Base-by-base conservation (phyloP, 805 yeast species). In the Tetrapisispora taiwanensis region DNA sequence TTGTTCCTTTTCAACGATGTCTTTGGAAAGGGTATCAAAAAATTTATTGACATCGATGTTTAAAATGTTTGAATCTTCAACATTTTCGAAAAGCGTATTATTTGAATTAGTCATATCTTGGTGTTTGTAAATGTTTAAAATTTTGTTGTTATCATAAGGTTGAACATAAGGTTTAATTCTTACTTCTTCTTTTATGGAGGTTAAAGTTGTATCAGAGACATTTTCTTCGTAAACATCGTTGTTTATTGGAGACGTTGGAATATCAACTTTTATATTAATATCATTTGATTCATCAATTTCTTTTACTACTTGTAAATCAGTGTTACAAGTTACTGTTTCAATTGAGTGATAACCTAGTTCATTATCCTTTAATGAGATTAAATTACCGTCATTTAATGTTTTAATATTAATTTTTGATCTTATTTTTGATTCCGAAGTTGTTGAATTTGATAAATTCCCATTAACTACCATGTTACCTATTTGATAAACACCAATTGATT, bases 401-500 rank as follows among this genome's bases (percentile, higher is more conserved):
- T 48, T 49, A 41, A 55, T 43, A 15, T 49, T 47, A 6, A 45
- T 18, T 14, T 20, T 44, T 24, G 43, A 24, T 8, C 32, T 48
- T 24, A 50, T 41, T 6, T 28, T 42, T 19, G 28, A 41, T 27
- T 22, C 30, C 38, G 18, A 35, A 5, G 46, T 39, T 5, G 44
- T 39, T 15, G 39, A 38, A 14, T 32, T 28, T 9, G 35, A 44
- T 19, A 24, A 36, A 8, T 43, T 46, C 1, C 51, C 49, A 15
- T 44, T 47, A 10, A 54, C 51, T 9, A 60, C 48, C 27, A 59
- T 48, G 35, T 57, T 59, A 15, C 65, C 65, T 44, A 60, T 55
- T 39, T 51, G 56, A 18, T 47, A 49, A 9, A 49, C 39, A 12
- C 50, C 52, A 20, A 45, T 47, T n/a, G 36, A 38, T 33, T 43